Evolutionary conservation across 2,329 filamentous ascomycete species (phyloP), one percentile per base, ranked within the genome.

Genomic region (Pseudocercospora eumusae): DNA sequence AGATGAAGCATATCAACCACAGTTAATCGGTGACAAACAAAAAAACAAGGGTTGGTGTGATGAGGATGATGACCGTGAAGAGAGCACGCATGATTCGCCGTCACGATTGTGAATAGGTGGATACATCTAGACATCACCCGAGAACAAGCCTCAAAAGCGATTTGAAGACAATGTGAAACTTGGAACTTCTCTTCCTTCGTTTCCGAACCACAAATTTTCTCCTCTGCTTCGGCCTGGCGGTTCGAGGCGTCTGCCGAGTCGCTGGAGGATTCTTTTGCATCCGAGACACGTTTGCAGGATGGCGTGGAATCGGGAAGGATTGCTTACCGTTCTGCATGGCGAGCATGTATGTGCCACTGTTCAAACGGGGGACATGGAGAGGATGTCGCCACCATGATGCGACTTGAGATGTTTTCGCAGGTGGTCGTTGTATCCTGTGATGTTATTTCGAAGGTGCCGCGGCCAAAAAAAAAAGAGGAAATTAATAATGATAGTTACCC

Each of bases 71-170:
- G n/a, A 1, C 4, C 2, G 15, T 40, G 36, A 40, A 7, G 15
- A 36, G 11, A 9, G n/a, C 13, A 8, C 15, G 36, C 36, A n/a
- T 5, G 7, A 40, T n/a, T 40, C 15, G 36, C n/a, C 18, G 13
- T 40, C 33, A 7, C 49, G 25, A 20, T 53, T 60, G 52, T 56
- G 45, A 33, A 42, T 56, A 50, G 50, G 50, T 56, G 27, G 28
- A 28, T 23, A 10, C 18, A 8, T 40, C 36, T 40, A n/a, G 36
- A 40, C 18, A 40, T 5, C n/a, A 40, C 36, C 15, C n/a, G 36
- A 40, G 15, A 36, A 40, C n/a, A 40, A 40, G 36, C 36, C 36
- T 40, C 36, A 18, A 18, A 40, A 40, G 36, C 15, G 33, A 15
- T 8, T n/a, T n/a, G 33, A 5, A 36, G 15, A n/a, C 13, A 36